These are phyloP conservation scores for Alternaria angustiovoidea DNA, from an alignment of 2,329 filamentous ascomycete species.

Conservation along the genomic window DNA sequence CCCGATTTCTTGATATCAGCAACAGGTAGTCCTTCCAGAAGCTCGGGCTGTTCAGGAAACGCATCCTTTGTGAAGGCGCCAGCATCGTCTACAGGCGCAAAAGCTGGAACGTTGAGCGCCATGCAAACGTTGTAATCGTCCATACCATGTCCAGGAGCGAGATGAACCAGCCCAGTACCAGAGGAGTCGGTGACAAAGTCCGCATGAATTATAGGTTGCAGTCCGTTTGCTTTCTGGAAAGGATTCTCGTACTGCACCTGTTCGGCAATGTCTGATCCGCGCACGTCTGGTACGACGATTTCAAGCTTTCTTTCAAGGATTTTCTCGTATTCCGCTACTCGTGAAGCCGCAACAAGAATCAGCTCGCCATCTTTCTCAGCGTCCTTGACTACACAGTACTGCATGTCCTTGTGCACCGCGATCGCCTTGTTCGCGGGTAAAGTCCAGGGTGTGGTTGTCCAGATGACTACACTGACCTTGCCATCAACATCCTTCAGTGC, in stretches of 20 bases:
- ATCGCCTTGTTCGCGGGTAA: constrained; percentile 92
- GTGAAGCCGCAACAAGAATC: constrained; percentile 75
- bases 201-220: constrained; percentile 79
- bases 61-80: constrained; percentile 84
- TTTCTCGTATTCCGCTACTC: constrained; percentile 64
- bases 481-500: constrained; percentile 37
- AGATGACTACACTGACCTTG: constrained; percentile 80
- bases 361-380: constrained; percentile 56
- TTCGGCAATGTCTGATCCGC: constrained; percentile 71
- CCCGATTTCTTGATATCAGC: constrained; percentile 67
- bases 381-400: constrained; percentile 72
- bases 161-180: constrained; percentile 94
- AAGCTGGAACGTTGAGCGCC: constrained; percentile 71
- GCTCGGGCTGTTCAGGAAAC: constrained; percentile 72
- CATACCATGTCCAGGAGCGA: constrained; percentile 93
- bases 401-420: constrained; percentile 76
- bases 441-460: constrained; percentile 99
- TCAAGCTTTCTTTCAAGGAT: constrained; percentile 47
- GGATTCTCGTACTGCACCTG: constrained; percentile 73
- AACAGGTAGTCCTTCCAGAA: constrained; percentile 76
- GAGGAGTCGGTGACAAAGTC: constrained; percentile 89
- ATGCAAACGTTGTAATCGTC: constrained; percentile 91
- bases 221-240: constrained; percentile 67
- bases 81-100: constrained; percentile 82
- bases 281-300: constrained; percentile 65